Evolutionary conservation across 2,329 filamentous ascomycete species (phyloP).

Genomic region (Colletotrichum sp.): DNA sequence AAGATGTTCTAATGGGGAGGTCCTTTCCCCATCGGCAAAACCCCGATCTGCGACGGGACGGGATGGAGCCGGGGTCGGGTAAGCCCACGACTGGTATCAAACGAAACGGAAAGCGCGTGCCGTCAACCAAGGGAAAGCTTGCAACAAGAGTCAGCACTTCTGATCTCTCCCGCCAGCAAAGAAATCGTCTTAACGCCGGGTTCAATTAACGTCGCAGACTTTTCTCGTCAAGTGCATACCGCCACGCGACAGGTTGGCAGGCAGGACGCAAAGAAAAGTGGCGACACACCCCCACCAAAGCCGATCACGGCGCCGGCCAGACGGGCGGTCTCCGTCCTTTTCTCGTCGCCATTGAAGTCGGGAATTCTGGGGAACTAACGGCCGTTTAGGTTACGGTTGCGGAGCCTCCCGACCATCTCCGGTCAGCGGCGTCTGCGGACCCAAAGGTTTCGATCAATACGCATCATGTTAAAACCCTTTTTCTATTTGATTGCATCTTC

Average conservation of each 20-base stretch:
- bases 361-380: not conserved
- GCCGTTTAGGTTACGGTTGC: not conserved
- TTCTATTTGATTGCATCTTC: not conserved
- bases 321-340: not conserved
- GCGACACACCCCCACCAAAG: not conserved
- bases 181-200: not conserved
- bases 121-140: not conserved
- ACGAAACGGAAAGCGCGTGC: not conserved
- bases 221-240: not conserved
- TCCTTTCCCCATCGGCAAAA: not conserved
- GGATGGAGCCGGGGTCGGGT: not conserved
- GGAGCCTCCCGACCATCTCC: not conserved
- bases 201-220: not conserved
- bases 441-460: not conserved
- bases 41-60: not conserved
- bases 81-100: not conserved
- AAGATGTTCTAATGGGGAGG: not conserved
- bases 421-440: not conserved
- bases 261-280: not conserved
- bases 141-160: not conserved
- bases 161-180: not conserved
- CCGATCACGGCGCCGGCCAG: constrained; percentile 10
- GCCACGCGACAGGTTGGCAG: not conserved
- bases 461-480: not conserved
- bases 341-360: not conserved